Evolutionary conservation across 108 stramenopile species (phyloP), one percentile per base, ranked within the genome.

Genomic region (Poteriospumella lacustris): DNA sequence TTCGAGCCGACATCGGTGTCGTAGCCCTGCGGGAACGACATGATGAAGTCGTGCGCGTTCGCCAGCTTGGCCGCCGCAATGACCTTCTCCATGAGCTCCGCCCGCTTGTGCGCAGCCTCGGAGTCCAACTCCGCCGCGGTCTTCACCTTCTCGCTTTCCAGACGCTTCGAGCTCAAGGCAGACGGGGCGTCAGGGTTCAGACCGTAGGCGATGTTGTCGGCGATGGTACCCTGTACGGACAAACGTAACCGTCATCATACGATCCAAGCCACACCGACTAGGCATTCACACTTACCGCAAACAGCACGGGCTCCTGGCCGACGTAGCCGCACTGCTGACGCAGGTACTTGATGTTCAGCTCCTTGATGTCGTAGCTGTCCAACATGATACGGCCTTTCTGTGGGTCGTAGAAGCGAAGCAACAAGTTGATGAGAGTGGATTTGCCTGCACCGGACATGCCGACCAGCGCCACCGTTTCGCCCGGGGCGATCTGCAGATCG

Each of bases 281-380:
- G n/a, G n/a, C n/a, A n/a, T n/a, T n/a, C n/a, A n/a, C n/a, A n/a
- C n/a, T n/a, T n/a, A n/a, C n/a, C 9, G 84, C 77, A 2, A 94
- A 94, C 28, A 97, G 83, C 40, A 90, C 83, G 1, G 96, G 93
- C 78, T 97, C 94, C 77, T 97, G 96, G 76, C 87, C 88, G 0
- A 95, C 93, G 34, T 93, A 83, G n/a, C 90, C 91, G 75, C 94
- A 79, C 36, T 85, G 70, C 38, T 24, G 36, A 3, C 70, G 36
- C 5, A 73, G 70, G 3, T 33, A 73, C 28, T 31, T 24, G 3
- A 73, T 5, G 24, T 42, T 73, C 3, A 73, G 28, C 5, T 73
- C 72, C 24, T 81, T 78, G 42, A 68, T 68, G 28, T 68, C 36
- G 33, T 38, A 2, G 28, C 86, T 85, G 70, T 85, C 84, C 56